Evolutionary conservation across 495 filamentous ascomycete genomes (phyloP), one percentile per base, ranked within the genome.

Genomic region (Tuber melanosporum): DNA sequence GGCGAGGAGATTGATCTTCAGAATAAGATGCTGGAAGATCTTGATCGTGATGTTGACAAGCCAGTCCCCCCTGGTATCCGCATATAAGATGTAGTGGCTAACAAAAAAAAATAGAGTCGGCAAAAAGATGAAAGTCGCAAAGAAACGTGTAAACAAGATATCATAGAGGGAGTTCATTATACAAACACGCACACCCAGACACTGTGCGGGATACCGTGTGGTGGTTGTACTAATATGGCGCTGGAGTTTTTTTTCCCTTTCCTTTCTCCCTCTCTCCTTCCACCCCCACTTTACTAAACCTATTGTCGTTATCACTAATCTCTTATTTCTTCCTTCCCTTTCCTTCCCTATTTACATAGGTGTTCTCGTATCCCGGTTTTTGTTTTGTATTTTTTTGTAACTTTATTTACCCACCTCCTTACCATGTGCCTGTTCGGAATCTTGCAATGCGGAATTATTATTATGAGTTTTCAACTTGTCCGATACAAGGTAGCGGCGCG

Each of bases 1-100:
- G 89, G 94, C 81, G 89, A 92, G 77, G 96, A 99, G 86, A 85
- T 98, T 82, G 90, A 91, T 81, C 83, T 91, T 74, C 95, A 99
- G 87, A 94, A 91, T 83, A 89, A 91, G 80, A 88, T 97, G 89
- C 85, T 99, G 79, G 88, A 88, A 42, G 79, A 91, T 84, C 82
- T 95, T 49, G 91, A 94, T 84, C 87, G 92, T 82, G 93, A 97
- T 87, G 89, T 89, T 7, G 90, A 91, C 76, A 85, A 86, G 87
- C 88, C 57, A 74, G 73, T 74, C 47, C 12, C 77, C 72, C 43
- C 44, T 71, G 71, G 66, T 71, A 39, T n/a, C 10, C 19, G 44
- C 66, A 44, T 42, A 75, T 43, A 3, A 71, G 66, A 15, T 22
- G 14, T 26, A 43, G 5, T 80, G 70, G 74, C 84, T 85, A 75